Evolutionary conservation across 371 early-diverging fungal genomes (phyloP).

Genomic region (Apophysomyces variabilis): DNA sequence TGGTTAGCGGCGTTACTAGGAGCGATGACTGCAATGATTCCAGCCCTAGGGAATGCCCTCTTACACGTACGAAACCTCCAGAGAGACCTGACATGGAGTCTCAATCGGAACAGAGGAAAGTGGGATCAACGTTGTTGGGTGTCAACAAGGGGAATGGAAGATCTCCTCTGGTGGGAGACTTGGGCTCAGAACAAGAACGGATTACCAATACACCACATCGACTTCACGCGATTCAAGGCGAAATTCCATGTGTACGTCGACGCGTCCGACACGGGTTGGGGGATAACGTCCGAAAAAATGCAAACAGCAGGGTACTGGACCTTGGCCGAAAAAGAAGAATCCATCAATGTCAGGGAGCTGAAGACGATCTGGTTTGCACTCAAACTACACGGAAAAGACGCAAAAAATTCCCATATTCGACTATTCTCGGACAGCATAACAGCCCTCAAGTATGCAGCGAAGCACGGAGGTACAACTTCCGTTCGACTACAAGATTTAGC

Average conservation of each 20-base stretch:
- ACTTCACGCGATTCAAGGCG: not conserved
- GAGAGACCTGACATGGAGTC: no score
- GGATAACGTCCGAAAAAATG: not conserved
- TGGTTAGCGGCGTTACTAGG: no score
- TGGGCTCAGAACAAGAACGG: no score
- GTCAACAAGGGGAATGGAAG: no score
- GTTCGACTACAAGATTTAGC: constrained; percentile 11
- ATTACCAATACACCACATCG: no score
- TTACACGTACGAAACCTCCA: no score
- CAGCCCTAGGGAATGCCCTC: no score
- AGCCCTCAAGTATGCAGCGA: constrained; percentile 21
- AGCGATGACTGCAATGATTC: no score
- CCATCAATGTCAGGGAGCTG: constrained; percentile 31
- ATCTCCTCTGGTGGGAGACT: no score
- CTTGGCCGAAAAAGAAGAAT: constrained; percentile 15
- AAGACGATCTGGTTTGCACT: constrained; percentile 23
- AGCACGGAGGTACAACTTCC: constrained; percentile 27
- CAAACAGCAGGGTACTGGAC: constrained; percentile 23
- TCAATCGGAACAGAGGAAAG: no score
- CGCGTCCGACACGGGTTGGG: constrained; percentile 17
- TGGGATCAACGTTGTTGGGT: no score
- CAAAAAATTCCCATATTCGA: constrained; percentile 13
- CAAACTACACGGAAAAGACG: constrained; percentile 15
- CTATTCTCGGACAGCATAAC: constrained; percentile 28
- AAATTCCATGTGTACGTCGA: constrained; percentile 6